phyloP scores from a whole-genome alignment of 345 rosid species.

The Hibiscus tridactylites region DNA sequence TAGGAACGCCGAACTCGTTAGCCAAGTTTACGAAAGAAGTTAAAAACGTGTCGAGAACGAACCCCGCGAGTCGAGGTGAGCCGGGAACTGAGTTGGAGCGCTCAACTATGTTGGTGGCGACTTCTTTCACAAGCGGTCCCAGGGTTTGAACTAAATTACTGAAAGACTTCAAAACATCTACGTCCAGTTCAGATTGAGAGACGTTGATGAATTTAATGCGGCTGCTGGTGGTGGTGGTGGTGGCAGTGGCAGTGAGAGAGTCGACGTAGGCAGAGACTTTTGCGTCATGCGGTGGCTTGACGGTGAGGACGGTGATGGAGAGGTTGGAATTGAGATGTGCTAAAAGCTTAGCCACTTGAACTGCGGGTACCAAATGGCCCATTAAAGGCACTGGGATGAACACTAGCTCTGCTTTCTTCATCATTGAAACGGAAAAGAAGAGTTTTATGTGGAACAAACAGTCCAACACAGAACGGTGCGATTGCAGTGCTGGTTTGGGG shows the following conservation, averaged over 20 bases:
- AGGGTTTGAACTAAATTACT: not conserved
- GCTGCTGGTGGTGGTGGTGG: no score
- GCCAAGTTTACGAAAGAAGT: not conserved
- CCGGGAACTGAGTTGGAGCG: not conserved
- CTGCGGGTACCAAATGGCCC: no score
- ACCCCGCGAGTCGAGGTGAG: slow-evolving; percentile 1
- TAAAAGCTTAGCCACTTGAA: no score
- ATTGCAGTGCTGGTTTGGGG: no score
- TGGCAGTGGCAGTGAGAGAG: not conserved
- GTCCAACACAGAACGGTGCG: no score
- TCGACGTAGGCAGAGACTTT: not conserved
- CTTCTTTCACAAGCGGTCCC: not conserved
- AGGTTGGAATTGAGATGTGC: no score
- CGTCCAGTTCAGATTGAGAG: not conserved
- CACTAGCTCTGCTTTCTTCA: no score
- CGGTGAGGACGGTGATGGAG: no score
- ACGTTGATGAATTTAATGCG: not conserved
- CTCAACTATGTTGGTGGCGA: not conserved
- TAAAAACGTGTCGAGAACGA: slow-evolving; percentile 1
- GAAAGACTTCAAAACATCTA: not conserved
- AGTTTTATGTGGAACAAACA: no score
- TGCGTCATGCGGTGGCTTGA: no score
- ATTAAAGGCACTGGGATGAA: no score
- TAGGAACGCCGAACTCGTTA: slow-evolving; percentile 5
- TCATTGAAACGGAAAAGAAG: no score